Evolutionary conservation across 192 early-diverging fungal species (phyloP).

Genomic region (Chytriomyces confervae): DNA sequence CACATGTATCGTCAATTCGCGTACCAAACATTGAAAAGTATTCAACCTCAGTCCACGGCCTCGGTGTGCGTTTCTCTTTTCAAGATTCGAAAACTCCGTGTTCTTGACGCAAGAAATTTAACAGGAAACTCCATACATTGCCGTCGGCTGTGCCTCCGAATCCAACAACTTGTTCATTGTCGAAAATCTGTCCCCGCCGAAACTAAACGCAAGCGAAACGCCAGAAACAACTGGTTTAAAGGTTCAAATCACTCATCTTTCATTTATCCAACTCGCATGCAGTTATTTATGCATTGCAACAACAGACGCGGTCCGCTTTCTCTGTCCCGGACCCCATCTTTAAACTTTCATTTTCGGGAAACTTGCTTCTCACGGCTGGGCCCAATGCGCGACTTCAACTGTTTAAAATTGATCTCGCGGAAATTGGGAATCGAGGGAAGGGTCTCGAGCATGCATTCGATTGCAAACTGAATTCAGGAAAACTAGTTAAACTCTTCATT

Average conservation of each 20-base stretch:
- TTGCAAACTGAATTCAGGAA: conserved; percentile 24
- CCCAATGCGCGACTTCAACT: conserved; percentile 48
- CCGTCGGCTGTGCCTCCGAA: conserved; percentile 46
- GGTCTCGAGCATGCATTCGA: conserved; percentile 44
- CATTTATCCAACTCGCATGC: background rate
- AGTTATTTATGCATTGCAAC: background rate
- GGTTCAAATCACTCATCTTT: background rate
- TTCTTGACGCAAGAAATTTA: background rate
- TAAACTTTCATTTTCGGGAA: conserved; percentile 43
- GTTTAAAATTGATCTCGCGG: conserved; percentile 44
- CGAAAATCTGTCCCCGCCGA: conserved; percentile 33
- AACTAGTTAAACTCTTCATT: conserved; percentile 22
- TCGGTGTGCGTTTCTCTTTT: conserved; percentile 15
- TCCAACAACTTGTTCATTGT: conserved; percentile 51
- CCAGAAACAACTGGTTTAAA: conserved; percentile 17
- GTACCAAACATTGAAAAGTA: conserved; percentile 33
- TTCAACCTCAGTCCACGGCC: conserved; percentile 28
- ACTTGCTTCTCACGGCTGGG: conserved; percentile 45
- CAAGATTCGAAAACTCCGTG: background rate
- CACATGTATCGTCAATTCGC: background rate
- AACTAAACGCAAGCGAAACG: background rate
- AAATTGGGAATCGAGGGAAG: conserved; percentile 42
- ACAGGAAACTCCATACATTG: conserved; percentile 47
- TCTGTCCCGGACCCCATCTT: conserved; percentile 48
- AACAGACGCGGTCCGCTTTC: conserved; percentile 51